These are phyloP conservation scores for Echinosophora koreensis DNA, from an alignment of 306 rosid genomes.

Conservation along the genomic window DNA sequence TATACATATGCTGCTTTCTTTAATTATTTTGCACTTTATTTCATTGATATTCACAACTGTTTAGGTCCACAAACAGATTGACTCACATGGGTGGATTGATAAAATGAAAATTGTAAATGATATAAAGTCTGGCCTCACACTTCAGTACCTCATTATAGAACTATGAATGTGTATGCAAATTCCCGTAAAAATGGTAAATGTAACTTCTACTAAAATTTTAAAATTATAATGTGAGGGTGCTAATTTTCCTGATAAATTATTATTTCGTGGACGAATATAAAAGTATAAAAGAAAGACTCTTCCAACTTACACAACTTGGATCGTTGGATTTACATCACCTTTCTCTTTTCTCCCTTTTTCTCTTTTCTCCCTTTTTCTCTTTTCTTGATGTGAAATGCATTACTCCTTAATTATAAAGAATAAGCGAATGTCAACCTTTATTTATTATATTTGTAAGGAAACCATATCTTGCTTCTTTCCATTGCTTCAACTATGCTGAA, in stretches of 20 bases:
- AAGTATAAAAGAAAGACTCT: constrained; percentile 1
- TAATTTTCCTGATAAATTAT: not conserved
- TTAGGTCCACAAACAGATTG: constrained; percentile 43
- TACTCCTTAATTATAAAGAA: not conserved
- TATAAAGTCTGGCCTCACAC: not conserved
- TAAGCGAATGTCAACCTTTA: constrained; percentile 5
- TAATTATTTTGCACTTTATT: too few species aligned
- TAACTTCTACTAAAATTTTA: not conserved
- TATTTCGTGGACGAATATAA: not conserved
- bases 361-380: not conserved
- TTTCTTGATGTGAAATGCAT: not conserved
- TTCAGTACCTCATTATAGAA: not conserved
- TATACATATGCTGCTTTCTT: not conserved
- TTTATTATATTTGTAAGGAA: not conserved
- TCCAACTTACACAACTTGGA: constrained; percentile 21
- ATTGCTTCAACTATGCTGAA: not conserved
- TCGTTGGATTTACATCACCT: not conserved
- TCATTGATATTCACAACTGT: not conserved
- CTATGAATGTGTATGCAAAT: not conserved
- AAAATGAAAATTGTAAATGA: not conserved
- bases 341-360: constrained; percentile 5
- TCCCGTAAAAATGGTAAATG: not conserved
- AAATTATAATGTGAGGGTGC: not conserved
- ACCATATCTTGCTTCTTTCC: not conserved
- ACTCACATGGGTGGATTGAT: constrained; percentile 25